Base-by-base conservation (phyloP, 768 basidiomycete species). In the Coprinopsis strossmayeri region DNA sequence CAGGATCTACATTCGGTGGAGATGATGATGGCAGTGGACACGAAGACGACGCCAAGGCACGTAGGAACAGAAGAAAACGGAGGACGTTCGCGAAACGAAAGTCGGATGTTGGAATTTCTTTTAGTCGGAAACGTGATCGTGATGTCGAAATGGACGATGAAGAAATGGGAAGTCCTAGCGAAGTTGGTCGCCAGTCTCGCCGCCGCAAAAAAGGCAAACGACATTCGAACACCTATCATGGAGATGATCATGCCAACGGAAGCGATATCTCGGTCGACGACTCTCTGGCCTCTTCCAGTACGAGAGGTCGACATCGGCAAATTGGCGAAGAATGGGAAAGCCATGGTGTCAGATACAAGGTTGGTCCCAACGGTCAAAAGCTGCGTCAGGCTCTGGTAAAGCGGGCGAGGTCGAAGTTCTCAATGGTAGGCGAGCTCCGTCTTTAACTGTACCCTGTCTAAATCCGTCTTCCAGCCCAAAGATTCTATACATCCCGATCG, bases 401-500 rank as follows among this genome's bases (percentile, higher is more conserved):
- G 68, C 84, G 81, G 64, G 77, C 77, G 15, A 76, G 78, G 53
- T 81, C 77, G 46, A 81, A 78, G 54, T 88, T 83, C 57, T 68
- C 71, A 32, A 90, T 90, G 88, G 88, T 87, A 57, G 49, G 80
- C 60, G 48, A 15, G 37, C 27, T 34, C 43, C 52, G 28, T 9
- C 34, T 23, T 53, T 40, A 28, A 18, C 23, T 18, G 10, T 30
- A 41, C 28, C 32, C 53, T 46, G 5, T 45, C 43, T 4, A 7
- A 20, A 10, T 7, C 10, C 5, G 17, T 10, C 11, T 51, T 51
- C 30, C 54, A 90, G 88, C 88, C 88, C 2, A 67, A 74, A 46
- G 88, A 91, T 59, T 89, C 87, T 5, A 74, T 78, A 50, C 87
- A 91, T 61, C 84, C 86, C 3, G 88, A 91, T 63, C 77, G 78